Base-by-base conservation (phyloP, 2,329 filamentous ascomycete genomes). In the Trichoderma polysporum region DNA sequence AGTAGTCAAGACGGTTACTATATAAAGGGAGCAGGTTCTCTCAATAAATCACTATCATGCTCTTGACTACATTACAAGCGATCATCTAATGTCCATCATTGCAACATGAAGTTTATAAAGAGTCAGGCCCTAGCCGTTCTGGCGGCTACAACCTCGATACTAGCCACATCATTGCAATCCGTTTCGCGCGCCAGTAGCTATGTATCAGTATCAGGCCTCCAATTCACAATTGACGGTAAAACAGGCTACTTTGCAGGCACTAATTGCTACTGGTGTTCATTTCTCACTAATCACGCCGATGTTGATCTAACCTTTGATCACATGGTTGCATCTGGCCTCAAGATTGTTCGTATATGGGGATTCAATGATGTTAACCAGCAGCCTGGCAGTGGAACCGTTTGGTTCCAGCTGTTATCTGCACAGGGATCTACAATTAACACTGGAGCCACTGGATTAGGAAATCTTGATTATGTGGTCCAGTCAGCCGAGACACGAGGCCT, bases 391-490 rank as follows among this genome's bases (percentile, higher is more conserved):
- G 29, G 76, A 70, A 49, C 68, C 15, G 76, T 82, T 31, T 86
- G 82, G 77, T 87, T 83, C 78, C 85, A 87, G 71, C 78, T 80
- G 57, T 80, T 87, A 61, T 82, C 82, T 7, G 76, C 79, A 5
- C 77, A 76, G 6, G 80, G 81, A 4, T 81, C 83, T 4, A 84
- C 82, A 19, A 89, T 90, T 77, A 90, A 90, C 76, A 88, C 83
- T 0, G 87, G 86, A 6, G 73, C 81, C 15, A 80, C 89, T 71
- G 88, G 89, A 1, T 82, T 91, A 2, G 82, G 88, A 75, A 70
- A 72, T 5, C 83, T 91, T 6, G 89, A 91, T 71, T 86, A 85
- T 57, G 87, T 90, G 1, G 87, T 91, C 56, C 74, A 82, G 27
- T 80, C 84, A 0, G 88, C 88, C 2, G 87, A 88, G 76, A 79